Conservation (phyloP, 73 alveolate genomes). For the Paraurostyla sp. region DNA sequence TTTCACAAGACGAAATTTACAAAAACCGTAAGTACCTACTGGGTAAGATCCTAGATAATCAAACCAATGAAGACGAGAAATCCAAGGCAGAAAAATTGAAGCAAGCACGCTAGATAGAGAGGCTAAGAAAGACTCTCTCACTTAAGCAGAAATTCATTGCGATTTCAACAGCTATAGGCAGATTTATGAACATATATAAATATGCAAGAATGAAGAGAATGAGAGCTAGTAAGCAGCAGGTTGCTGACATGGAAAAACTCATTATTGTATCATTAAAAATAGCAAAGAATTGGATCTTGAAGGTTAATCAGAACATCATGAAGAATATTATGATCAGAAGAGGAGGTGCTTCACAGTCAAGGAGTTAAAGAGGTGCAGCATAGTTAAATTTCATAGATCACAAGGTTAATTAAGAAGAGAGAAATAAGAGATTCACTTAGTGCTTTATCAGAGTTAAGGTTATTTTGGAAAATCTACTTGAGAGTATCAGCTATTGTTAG, state of each 20-base stretch:
- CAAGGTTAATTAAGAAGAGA: not conserved
- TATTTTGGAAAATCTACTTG: not conserved
- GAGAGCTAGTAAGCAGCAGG: not conserved
- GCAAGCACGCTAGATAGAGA: not conserved
- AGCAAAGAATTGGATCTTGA: conserved; percentile 13
- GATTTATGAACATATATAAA: not conserved
- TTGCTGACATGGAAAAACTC: not conserved
- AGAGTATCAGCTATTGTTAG: not conserved
- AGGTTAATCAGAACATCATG: not conserved
- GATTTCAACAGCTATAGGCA: not conserved
- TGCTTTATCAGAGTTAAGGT: conserved; percentile 12
- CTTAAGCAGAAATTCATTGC: not conserved
- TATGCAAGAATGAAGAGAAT: not conserved
- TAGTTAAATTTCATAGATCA: not conserved
- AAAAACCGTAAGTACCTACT: not conserved
- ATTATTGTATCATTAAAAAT: not conserved
- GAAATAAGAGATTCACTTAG: not conserved
- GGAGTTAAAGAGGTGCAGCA: conserved; percentile 20
- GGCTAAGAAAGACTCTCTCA: not conserved
- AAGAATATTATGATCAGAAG: not conserved
- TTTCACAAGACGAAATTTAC: not conserved
- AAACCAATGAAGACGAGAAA: not conserved
- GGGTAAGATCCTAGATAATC: not conserved
- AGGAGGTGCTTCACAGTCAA: not conserved
- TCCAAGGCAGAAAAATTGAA: not conserved